phyloP scores from a whole-genome alignment of 2,329 filamentous ascomycete genomes.

The Colletotrichum magnum region DNA sequence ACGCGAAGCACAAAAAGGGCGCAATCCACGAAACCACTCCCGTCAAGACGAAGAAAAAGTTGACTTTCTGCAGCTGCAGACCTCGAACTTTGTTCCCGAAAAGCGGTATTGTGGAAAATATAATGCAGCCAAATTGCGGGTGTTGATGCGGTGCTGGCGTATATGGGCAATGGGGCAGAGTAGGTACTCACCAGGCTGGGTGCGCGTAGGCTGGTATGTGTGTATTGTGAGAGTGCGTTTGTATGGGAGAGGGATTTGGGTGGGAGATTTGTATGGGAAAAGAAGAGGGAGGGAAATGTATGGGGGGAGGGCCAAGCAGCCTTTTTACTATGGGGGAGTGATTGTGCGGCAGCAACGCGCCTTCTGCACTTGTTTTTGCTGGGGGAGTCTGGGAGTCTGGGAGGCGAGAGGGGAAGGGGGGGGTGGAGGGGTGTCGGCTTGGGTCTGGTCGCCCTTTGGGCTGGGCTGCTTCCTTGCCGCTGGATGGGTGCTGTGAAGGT shows the following conservation, averaged over 20 bases:
- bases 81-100: neutral
- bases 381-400: slow-evolving; percentile 38
- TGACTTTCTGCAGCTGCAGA: neutral
- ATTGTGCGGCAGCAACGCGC: slow-evolving; percentile 65
- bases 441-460: slow-evolving; percentile 10
- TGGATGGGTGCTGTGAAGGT: slow-evolving; percentile 30
- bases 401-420: slow-evolving; percentile 46
- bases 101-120: neutral
- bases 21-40: slow-evolving; percentile 5
- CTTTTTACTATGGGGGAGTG: slow-evolving; percentile 77
- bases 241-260: slow-evolving; percentile 67
- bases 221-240: slow-evolving; percentile 62
- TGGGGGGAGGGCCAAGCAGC: slow-evolving; percentile 68
- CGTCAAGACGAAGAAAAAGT: slow-evolving; percentile 47
- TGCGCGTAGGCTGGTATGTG: slow-evolving; percentile 52
- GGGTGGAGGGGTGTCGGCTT: slow-evolving; percentile 24
- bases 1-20: slow-evolving; percentile 17
- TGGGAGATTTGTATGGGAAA: slow-evolving; percentile 74
- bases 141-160: slow-evolving; percentile 53
- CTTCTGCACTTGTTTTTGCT: slow-evolving; percentile 48
- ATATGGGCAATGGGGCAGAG: slow-evolving; percentile 43
- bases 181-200: slow-evolving; percentile 67
- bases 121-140: slow-evolving; percentile 43
- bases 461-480: slow-evolving; percentile 12
- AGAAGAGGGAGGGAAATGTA: slow-evolving; percentile 69